Evolutionary conservation across 1,139 yeast species (phyloP).

Genomic region (Hyphopichia buzzinii): DNA sequence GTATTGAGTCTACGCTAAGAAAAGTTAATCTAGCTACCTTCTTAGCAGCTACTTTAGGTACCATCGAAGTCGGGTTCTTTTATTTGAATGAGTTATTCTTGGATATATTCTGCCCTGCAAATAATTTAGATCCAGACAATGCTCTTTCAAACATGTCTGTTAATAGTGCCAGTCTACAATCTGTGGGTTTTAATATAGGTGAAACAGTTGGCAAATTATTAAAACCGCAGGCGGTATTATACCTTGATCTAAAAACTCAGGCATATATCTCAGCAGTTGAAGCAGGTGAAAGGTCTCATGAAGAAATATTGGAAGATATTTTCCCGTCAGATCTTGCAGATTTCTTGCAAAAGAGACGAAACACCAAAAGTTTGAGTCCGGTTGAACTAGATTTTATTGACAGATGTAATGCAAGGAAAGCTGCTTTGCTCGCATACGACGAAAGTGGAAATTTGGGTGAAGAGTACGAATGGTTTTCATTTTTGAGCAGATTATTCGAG

Average conservation of each 20-base stretch:
- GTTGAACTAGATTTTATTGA: conserved; percentile 69
- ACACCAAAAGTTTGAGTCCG: conserved; percentile 47
- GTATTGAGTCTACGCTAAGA: conserved; percentile 67
- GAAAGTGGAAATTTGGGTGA: conserved; percentile 43
- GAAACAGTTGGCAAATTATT: conserved; percentile 56
- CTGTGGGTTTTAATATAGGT: conserved; percentile 36
- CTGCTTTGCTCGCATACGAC: conserved; percentile 51
- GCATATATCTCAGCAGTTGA: conserved; percentile 88
- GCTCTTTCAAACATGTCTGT: conserved; percentile 40
- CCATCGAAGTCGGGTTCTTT: conserved; percentile 83
- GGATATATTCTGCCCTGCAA: conserved; percentile 76
- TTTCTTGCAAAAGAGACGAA: conserved; percentile 23
- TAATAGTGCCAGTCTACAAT: conserved; percentile 34
- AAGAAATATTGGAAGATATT: conserved; percentile 71
- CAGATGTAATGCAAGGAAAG: conserved; percentile 68
- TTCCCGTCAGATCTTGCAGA: conserved; percentile 68
- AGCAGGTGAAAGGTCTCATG: conserved; percentile 64
- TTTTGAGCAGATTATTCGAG: conserved; percentile 65
- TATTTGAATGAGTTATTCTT: conserved; percentile 80
- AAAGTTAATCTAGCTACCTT: conserved; percentile 88
- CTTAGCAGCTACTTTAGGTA: conserved; percentile 78
- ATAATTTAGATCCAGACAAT: conserved; percentile 42
- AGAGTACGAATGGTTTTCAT: conserved; percentile 33
- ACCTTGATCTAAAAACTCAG: conserved; percentile 87
- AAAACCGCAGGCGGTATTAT: conserved; percentile 77